These are phyloP conservation scores for Lactarius evosmus DNA, from an alignment of 768 basidiomycete species.

Conservation along the genomic window DNA sequence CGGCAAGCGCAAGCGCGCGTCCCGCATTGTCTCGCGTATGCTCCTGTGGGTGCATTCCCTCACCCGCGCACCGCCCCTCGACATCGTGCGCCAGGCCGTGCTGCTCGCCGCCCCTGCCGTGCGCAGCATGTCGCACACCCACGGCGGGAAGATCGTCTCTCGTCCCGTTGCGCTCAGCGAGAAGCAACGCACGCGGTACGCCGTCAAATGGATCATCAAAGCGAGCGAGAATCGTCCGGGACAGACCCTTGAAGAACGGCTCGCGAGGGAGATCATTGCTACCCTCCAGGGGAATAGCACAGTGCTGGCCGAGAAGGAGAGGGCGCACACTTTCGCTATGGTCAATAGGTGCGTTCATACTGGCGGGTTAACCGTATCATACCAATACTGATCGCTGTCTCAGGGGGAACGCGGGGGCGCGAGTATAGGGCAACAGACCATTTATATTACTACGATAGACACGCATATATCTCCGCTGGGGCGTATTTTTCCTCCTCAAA, in stretches of 20 bases:
- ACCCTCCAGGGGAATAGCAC: constrained; percentile 61
- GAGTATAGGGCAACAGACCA: constrained; percentile 1
- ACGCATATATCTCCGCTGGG: not conserved
- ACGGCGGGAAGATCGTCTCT: constrained; percentile 60
- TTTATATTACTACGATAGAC: not conserved
- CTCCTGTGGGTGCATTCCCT: constrained; percentile 70
- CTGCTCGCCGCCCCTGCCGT: constrained; percentile 68
- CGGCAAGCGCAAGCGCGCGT: constrained; percentile 63
- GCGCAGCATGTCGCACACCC: constrained; percentile 52
- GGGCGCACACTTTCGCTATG: constrained; percentile 66
- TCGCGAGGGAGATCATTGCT: constrained; percentile 76
- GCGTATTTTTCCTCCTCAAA: not conserved
- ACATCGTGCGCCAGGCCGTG: constrained; percentile 74
- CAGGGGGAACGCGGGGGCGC: constrained; percentile 26
- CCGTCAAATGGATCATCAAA: constrained; percentile 67
- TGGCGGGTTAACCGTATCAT: not conserved
- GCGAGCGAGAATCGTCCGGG: constrained; percentile 57
- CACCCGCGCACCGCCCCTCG: constrained; percentile 75
- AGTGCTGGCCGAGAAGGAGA: constrained; percentile 58
- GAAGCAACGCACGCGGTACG: constrained; percentile 71
- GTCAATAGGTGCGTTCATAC: constrained; percentile 61
- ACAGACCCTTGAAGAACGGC: constrained; percentile 57
- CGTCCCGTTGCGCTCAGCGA: constrained; percentile 74
- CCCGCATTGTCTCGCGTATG: constrained; percentile 53
- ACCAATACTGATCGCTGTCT: too few relatives aligned